Base-by-base conservation (phyloP, 2,329 filamentous ascomycete species). In the Aspergillus sp. region DNA sequence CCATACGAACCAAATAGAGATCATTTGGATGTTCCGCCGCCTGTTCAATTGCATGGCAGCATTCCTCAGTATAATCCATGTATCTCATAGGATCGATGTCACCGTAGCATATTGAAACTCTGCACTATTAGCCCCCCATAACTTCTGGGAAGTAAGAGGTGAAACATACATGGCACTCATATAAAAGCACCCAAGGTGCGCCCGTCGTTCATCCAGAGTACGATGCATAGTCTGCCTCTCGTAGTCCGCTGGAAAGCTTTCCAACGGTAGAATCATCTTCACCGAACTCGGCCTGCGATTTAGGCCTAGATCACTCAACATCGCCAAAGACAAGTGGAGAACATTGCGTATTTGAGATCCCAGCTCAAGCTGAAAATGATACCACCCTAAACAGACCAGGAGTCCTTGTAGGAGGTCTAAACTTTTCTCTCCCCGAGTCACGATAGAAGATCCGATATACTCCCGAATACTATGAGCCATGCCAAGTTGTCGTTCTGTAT, bases 151-250 rank as follows among this genome's bases (percentile, higher is more conserved):
- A 17, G 12, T 33, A 6, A 7, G 24, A 21, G 39, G 37, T 17
- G 37, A 21, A 9, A 70, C 80, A 65, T 71, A 85, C 82, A 77
- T 75, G 9, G 81, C 84, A 14, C 75, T 79, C 31, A 85, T 60
- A 58, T 83, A 85, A 78, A 82, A 86, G 2, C 81, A 78, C 0
- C 81, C 83, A 1, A 83, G 71, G 0, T 84, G 71, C 0, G 78
- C 75, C n/a, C 83, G 75, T 9, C 78, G 74, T 59, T 85, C 83
- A 40, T 85, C 83, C 7, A 81, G 77, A 0, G 78, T 81, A 4
- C 81, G 75, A 2, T 52, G 21, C 64, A 68, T 0, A 23, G 54
- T 43, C 14, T 59, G 19, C 35, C 15, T 3, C 35, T 37, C 15
- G 14, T n/a, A 37, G 15, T 37, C 35, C 15, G 35, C 35, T 7